Evolutionary conservation across 768 basidiomycete genomes (phyloP).

Genomic region (Lactarius psammicola): DNA sequence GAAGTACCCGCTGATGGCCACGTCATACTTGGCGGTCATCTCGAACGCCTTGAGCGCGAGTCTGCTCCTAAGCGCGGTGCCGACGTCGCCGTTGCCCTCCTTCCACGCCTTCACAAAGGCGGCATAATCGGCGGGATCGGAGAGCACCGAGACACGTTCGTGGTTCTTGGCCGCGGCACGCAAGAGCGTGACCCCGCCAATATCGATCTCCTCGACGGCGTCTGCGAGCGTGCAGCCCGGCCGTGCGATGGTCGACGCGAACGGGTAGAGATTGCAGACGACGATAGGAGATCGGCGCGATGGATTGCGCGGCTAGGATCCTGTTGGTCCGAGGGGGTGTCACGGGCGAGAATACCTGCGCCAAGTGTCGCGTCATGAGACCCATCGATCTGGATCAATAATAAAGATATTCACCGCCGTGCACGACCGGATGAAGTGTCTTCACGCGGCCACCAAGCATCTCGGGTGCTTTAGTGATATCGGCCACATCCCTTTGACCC

Average conservation of each 20-base stretch:
- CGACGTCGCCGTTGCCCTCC: constrained; percentile 70
- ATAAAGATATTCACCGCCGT: constrained; percentile 76
- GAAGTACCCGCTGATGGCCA: constrained; percentile 95
- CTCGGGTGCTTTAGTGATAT: constrained; percentile 96
- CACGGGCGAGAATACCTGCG: constrained; percentile 89
- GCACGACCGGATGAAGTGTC: constrained; percentile 96
- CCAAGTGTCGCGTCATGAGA: background rate
- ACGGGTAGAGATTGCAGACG: constrained; percentile 99
- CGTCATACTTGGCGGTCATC: constrained; percentile 92
- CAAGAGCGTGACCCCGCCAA: constrained; percentile 95
- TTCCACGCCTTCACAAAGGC: constrained; percentile 78
- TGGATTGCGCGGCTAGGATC: constrained; percentile 81
- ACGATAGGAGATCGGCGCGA: constrained; percentile 95
- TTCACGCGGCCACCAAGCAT: constrained; percentile 99
- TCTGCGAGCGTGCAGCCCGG: constrained; percentile 87
- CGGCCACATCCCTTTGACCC: constrained; percentile 81
- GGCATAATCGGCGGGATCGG: constrained; percentile 84
- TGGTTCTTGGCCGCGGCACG: constrained; percentile 99
- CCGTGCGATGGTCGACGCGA: constrained; percentile 84
- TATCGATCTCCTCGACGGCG: constrained; percentile 97
- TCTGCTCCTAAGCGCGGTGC: constrained; percentile 65
- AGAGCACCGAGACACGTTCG: constrained; percentile 84
- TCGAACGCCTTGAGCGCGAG: constrained; percentile 97
- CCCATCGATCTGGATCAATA: background rate
- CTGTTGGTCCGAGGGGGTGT: constrained; percentile 84